These are phyloP conservation scores for Asparagopsis taxiformis DNA, from an alignment of 31 red algal genomes.

Conservation along the genomic window DNA sequence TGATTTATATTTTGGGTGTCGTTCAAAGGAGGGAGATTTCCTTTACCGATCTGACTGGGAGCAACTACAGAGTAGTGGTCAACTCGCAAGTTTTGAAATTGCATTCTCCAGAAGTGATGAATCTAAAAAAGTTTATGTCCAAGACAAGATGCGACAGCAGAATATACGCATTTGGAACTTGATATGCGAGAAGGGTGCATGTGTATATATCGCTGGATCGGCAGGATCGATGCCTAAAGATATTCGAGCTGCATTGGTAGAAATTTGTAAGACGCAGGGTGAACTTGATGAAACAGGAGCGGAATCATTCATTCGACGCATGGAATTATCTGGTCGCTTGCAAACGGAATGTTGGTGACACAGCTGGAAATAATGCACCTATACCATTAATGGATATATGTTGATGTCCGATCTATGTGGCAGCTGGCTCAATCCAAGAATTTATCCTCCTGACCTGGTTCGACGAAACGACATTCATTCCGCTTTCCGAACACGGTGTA, in stretches of 20 bases:
- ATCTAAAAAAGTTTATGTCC: constrained; percentile 72
- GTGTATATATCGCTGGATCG: constrained; percentile 77
- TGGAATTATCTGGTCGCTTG: constrained; percentile 59
- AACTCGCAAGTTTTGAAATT: constrained; percentile 26
- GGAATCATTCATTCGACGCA: constrained; percentile 30
- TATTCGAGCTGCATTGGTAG: constrained; percentile 47
- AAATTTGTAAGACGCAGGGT: constrained; percentile 3
- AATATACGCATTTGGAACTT: constrained; percentile 25
- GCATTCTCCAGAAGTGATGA: constrained; percentile 68
- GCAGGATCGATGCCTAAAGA: constrained; percentile 79
- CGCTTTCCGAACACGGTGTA: constrained; percentile 73
- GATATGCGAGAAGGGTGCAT: constrained; percentile 17
- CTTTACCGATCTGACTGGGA: constrained; percentile 67
- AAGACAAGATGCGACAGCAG: constrained; percentile 47
- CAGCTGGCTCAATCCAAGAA: constrained; percentile 37
- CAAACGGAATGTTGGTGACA: constrained; percentile 89
- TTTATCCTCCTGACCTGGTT: constrained; percentile 42
- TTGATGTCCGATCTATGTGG: too few relatives aligned
- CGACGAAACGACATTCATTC: constrained; percentile 63
- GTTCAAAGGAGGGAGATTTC: constrained; percentile 57
- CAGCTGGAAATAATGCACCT: too few relatives aligned
- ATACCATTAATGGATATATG: too few relatives aligned
- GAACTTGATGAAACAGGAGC: constrained; percentile 8
- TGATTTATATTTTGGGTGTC: constrained; percentile 81
- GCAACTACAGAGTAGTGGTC: not conserved